Evolutionary conservation across 805 yeast species (phyloP).

Genomic region (Pichia eremophila): DNA sequence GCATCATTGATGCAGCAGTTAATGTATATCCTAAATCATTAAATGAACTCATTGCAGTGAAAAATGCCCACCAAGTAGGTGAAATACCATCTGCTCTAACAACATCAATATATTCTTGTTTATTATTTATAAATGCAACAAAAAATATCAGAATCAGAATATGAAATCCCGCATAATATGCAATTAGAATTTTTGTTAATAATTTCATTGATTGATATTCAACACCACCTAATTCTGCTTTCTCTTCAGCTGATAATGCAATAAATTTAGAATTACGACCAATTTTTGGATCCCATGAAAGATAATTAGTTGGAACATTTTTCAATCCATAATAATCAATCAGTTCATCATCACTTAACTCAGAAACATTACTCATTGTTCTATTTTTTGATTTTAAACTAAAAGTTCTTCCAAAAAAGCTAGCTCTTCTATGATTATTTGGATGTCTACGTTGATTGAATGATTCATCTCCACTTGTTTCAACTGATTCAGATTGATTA

Average conservation of each 20-base stretch:
- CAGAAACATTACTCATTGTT: slow-evolving; percentile 2
- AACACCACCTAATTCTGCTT: slow-evolving; percentile 93
- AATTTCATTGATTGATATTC: slow-evolving; percentile 86
- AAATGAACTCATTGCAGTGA: slow-evolving; percentile 70
- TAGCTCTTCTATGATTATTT: slow-evolving; percentile 1
- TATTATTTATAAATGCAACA: slow-evolving; percentile 51
- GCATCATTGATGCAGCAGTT: slow-evolving; percentile 69
- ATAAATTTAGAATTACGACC: slow-evolving; percentile 92
- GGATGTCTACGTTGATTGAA: neutral
- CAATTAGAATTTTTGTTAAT: slow-evolving; percentile 51
- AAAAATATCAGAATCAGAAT: slow-evolving; percentile 42
- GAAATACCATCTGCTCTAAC: slow-evolving; percentile 51
- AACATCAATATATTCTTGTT: slow-evolving; percentile 31
- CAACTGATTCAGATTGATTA: neutral
- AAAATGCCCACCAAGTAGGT: slow-evolving; percentile 91
- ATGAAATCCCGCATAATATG: slow-evolving; percentile 73
- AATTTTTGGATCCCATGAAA: slow-evolving; percentile 85
- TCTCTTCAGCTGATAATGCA: slow-evolving; percentile 70
- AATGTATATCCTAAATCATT: slow-evolving; percentile 80
- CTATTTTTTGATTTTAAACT: slow-evolving; percentile 7
- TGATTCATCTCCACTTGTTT: neutral
- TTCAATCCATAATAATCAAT: slow-evolving; percentile 16
- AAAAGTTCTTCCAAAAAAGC: slow-evolving; percentile 13
- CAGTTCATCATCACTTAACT: slow-evolving; percentile 24
- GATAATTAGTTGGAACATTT: slow-evolving; percentile 41